These are phyloP conservation scores for Lodderomyces pseudojiufengensis DNA, from an alignment of 1,139 yeast species.

Conservation along the genomic window DNA sequence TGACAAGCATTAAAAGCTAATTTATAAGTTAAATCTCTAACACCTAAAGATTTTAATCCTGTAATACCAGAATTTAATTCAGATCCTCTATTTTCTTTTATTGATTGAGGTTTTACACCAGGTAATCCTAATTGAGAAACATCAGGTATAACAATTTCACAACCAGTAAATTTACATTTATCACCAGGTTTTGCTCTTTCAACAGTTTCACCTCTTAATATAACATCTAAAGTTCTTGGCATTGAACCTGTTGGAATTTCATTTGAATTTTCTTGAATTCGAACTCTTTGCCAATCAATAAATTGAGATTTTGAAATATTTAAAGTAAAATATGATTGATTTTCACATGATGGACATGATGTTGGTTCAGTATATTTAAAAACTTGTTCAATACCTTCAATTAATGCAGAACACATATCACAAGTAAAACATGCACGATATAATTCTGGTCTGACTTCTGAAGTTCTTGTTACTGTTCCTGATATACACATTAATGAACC, in stretches of 20 bases:
- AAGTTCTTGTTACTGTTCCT: conserved; percentile 95
- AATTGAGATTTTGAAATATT: conserved; percentile 82
- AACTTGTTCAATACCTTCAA: conserved; percentile 88
- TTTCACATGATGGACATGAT: conserved; percentile 85
- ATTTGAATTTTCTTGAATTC: conserved; percentile 91
- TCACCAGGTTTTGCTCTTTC: conserved; percentile 99
- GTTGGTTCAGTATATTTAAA: conserved; percentile 96
- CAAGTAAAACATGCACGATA: conserved; percentile 86
- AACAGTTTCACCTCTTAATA: conserved; percentile 89
- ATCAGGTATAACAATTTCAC: conserved; percentile 94
- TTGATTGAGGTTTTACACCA: conserved; percentile 85
- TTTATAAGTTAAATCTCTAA: conserved; percentile 87
- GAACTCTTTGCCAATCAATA: conserved; percentile 94
- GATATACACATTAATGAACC: conserved; percentile 83
- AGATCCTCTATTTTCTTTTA: conserved; percentile 61
- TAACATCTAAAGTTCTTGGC: conserved; percentile 96
- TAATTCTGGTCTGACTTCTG: conserved; percentile 95
- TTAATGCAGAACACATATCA: conserved; percentile 79
- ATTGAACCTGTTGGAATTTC: conserved; percentile 98
- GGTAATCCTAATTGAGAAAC: conserved; percentile 94
- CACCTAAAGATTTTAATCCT: conserved; percentile 86
- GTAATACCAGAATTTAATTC: conserved; percentile 81
- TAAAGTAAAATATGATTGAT: conserved; percentile 82
- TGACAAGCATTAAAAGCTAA: conserved; percentile 91
- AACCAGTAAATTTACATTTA: conserved; percentile 90